Percentiles rank a stretch among this genome's conserved stretches.
These are phyloP conservation scores for Hypocreales sp. DNA, from an alignment of 2,329 filamentous ascomycete species.

Conservation along the genomic window DNA sequence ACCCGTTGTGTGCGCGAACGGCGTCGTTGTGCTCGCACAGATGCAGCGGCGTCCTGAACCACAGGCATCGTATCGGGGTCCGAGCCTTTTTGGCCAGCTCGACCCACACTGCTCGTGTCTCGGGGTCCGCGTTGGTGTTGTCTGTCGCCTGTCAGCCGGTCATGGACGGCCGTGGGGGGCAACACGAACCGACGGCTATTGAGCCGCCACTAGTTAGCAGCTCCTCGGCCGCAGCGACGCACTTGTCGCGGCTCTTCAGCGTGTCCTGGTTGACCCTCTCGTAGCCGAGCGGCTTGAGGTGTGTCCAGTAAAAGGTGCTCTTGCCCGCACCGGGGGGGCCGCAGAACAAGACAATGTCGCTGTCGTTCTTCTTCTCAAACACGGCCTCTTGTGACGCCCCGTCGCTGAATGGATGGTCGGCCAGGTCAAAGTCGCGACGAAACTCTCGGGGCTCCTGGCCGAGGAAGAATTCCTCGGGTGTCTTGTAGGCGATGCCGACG, in stretches of 20 bases:
- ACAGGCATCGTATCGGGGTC: conserved; percentile 70
- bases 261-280: conserved; percentile 80
- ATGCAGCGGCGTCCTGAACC: conserved; percentile 58
- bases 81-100: conserved; percentile 53
- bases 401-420: conserved; percentile 30
- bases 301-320: conserved; percentile 73
- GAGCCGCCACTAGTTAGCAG: conserved; percentile 48
- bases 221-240: conserved; percentile 56
- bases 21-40: conserved; percentile 77
- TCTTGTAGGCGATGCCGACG: conserved; percentile 62
- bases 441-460: conserved; percentile 50
- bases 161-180: conserved; percentile 3
- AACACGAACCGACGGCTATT: conserved; percentile 58
- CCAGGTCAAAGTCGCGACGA: conserved; percentile 55
- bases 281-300: conserved; percentile 66
- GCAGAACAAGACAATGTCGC: conserved; percentile 73
- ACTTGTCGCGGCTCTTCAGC: conserved; percentile 58
- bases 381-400: conserved; percentile 17
- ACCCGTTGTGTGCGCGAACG: conserved; percentile 53
- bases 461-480: conserved; percentile 87
- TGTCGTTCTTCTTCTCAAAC: conserved; percentile 43
- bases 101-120: conserved; percentile 67
- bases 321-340: conserved; percentile 86
- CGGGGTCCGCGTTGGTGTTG: conserved; percentile 83
- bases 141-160: conserved; percentile 33